Evolutionary conservation across 257 asterid species (phyloP), one percentile per base, ranked within the genome.

Genomic region (Henckelia pumila): DNA sequence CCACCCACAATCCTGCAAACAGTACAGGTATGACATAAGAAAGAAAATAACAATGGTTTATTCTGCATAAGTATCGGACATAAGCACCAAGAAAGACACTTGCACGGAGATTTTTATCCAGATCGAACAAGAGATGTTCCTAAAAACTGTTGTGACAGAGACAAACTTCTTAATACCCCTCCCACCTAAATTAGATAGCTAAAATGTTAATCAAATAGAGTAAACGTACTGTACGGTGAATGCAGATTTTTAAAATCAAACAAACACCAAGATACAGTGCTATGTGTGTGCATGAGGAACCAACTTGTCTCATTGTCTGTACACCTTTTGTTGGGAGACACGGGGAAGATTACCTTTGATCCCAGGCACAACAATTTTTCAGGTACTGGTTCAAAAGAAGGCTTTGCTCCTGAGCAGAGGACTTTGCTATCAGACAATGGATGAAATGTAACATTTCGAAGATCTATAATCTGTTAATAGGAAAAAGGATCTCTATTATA

Each of bases 361-460:
- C 87, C 83, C 56, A 94, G 88, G 69, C 84, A 79, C 86, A 94
- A 84, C 49, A 94, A 56, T 56, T 85, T 79, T 76, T 82, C 81
- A 72, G 97, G 96, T 30, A 62, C 59, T 17, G 83, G 55, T 68
- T 61, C 78, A 65, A 65, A 40, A 61, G 95, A 77, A 57, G 99
- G 95, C 80, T 86, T 94, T 56, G 97, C 97, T 73, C 97, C 97
- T 69, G 69, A 71, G 74, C 99, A 94, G 73, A 87, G 93, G 74
- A 94, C 97, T 83, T 82, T 82, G 77, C 75, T 72, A 24, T 71
- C 69, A 14, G 97, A 85, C 71, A 91, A 73, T 61, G 92, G 77
- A 68, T 81, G 81, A 83, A 94, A 94, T 52, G 82, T 71, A 75
- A 94, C 97, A 64, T 84, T 92, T 73, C 55, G 86, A 75, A 91